Percentiles rank a stretch among this genome's conserved stretches.
Conservation (phyloP, 2,329 filamentous ascomycete genomes). For the Beauveria asiatica region DNA sequence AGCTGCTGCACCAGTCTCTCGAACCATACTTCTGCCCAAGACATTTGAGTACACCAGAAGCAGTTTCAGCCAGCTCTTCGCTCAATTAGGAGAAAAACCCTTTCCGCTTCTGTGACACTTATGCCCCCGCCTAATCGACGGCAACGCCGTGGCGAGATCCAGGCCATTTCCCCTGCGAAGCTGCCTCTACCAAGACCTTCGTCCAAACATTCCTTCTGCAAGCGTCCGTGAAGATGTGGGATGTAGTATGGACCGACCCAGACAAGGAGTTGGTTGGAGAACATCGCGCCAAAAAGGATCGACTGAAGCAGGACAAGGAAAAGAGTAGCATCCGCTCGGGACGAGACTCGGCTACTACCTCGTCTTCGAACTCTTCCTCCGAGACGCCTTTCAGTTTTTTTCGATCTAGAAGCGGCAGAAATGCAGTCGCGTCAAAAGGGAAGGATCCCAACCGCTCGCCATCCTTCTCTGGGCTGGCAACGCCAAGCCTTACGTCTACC, state of each 20-base stretch:
- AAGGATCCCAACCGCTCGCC: slow-evolving; percentile 15
- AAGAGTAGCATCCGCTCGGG: slow-evolving; percentile 15
- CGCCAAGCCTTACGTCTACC: slow-evolving; percentile 20
- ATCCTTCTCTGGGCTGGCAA: slow-evolving; percentile 17
- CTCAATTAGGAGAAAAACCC: neutral
- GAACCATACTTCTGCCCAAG: neutral
- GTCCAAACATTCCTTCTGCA: neutral
- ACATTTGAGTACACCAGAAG: neutral
- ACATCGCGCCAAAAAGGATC: slow-evolving; percentile 37
- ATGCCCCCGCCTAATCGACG: neutral
- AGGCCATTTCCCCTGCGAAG: neutral
- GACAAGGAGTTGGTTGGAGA: slow-evolving; percentile 45
- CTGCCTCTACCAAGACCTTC: neutral
- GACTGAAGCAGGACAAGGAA: slow-evolving; percentile 22
- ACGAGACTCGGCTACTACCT: slow-evolving; percentile 23
- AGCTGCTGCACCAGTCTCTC: neutral
- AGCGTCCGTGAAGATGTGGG: slow-evolving; percentile 39
- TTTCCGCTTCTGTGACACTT: neutral
- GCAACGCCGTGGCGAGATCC: neutral
- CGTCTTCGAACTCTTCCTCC: slow-evolving; percentile 13
- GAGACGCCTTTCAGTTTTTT: slow-evolving; percentile 11
- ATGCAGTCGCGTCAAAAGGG: slow-evolving; percentile 16
- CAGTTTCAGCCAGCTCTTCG: neutral
- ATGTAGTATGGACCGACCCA: slow-evolving; percentile 51
- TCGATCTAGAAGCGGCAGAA: slow-evolving; percentile 14